Evolutionary conservation across 768 basidiomycete species (phyloP).

Genomic region (Serpula lacrymans): DNA sequence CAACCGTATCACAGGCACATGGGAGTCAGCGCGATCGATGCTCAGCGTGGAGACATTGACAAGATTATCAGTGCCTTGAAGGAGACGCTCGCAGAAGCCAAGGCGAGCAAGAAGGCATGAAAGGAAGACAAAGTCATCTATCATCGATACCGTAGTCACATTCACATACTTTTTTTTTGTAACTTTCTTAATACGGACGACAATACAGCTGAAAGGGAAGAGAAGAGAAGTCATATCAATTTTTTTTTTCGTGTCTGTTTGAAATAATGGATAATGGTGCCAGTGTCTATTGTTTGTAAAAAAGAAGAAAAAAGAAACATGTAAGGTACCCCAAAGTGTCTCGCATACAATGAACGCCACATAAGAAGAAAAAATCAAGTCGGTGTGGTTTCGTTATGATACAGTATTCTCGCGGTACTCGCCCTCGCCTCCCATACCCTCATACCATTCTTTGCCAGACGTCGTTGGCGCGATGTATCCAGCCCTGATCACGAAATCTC

Average conservation of each 20-base stretch:
- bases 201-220: too few species aligned
- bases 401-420: constrained; percentile 37
- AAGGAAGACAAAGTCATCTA: not conserved
- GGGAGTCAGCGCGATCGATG: constrained; percentile 80
- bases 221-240: not conserved
- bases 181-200: too few species aligned
- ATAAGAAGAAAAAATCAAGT: too few species aligned
- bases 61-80: constrained; percentile 63
- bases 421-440: constrained; percentile 77
- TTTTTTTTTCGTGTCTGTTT: too few species aligned
- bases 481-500: constrained; percentile 90
- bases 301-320: too few species aligned
- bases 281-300: too few species aligned
- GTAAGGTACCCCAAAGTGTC: too few species aligned
- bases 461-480: constrained; percentile 88
- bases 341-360: too few species aligned
- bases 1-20: constrained; percentile 68
- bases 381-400: too few species aligned
- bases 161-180: not conserved
- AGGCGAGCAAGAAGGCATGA: constrained; percentile 15
- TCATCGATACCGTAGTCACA: not conserved
- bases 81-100: constrained; percentile 45
- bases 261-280: too few species aligned
- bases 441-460: constrained; percentile 85
- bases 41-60: constrained; percentile 70